Evolutionary conservation across 495 filamentous ascomycete genomes (phyloP).

Genomic region (Xylaria flabelliformis): DNA sequence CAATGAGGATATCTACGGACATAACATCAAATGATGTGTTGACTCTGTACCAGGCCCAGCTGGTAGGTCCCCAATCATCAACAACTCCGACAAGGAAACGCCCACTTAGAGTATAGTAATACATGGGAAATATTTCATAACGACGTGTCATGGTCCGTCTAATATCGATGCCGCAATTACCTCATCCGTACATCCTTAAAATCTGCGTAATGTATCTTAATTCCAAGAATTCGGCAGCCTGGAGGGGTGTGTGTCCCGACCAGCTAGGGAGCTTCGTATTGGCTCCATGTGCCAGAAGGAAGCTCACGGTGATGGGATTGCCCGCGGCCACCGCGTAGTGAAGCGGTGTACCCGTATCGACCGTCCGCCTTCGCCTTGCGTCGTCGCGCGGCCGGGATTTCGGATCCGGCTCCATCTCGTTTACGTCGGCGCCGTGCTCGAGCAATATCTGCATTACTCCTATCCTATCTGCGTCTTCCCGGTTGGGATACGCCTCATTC

Average conservation of each 20-base stretch:
- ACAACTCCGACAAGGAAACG: slow-evolving; percentile 13
- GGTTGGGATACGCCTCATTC: slow-evolving; percentile 23
- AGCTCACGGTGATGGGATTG: slow-evolving; percentile 29
- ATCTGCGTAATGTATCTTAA: slow-evolving; percentile 27
- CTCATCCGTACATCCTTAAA: slow-evolving; percentile 29
- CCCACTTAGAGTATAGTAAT: slow-evolving; percentile 19
- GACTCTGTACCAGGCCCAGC: neutral
- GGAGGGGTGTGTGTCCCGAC: slow-evolving; percentile 29
- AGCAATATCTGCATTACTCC: slow-evolving; percentile 29
- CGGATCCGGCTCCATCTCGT: slow-evolving; percentile 32
- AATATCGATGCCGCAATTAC: slow-evolving; percentile 11
- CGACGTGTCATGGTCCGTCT: slow-evolving; percentile 17
- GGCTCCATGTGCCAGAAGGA: slow-evolving; percentile 28
- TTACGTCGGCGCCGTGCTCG: slow-evolving; percentile 29
- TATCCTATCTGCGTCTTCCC: slow-evolving; percentile 29
- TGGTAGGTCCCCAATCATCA: neutral
- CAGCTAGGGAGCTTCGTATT: slow-evolving; percentile 30
- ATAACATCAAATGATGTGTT: slow-evolving; percentile 10
- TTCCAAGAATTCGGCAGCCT: slow-evolving; percentile 26
- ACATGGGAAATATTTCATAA: slow-evolving; percentile 19
- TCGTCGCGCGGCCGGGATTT: slow-evolving; percentile 28
- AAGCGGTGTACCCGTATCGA: slow-evolving; percentile 29
- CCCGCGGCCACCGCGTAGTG: slow-evolving; percentile 29
- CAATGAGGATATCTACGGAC: neutral
- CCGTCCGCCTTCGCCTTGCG: slow-evolving; percentile 25